Evolutionary conservation across 2,329 filamentous ascomycete genomes (phyloP).

Genomic region (Parascedosporium putredinis): DNA sequence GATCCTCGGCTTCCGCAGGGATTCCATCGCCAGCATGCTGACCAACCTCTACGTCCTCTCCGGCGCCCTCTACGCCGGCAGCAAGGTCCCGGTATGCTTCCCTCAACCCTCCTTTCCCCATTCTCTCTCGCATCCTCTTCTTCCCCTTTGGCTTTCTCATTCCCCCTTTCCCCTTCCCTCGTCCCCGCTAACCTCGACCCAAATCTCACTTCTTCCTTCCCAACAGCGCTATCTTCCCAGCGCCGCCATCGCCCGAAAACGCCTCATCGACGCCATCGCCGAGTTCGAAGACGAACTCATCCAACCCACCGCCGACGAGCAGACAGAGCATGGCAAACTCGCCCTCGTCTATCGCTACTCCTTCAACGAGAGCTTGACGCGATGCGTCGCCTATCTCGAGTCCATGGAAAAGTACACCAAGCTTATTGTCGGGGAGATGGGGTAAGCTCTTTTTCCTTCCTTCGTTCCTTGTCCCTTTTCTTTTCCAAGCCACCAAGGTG

Average conservation of each 20-base stretch:
- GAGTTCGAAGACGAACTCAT: constrained; percentile 31
- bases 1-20: constrained; percentile 40
- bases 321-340: constrained; percentile 33
- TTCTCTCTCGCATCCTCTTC: too few species aligned
- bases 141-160: too few species aligned
- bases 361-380: constrained; percentile 42
- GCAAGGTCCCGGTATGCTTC: constrained; percentile 33
- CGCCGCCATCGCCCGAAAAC: constrained; percentile 41
- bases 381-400: constrained; percentile 43
- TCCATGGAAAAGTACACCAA: constrained; percentile 46
- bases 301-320: constrained; percentile 16
- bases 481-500: too few species aligned
- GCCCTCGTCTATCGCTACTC: constrained; percentile 46
- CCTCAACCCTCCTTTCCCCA: neutral
- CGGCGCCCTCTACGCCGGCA: constrained; percentile 39
- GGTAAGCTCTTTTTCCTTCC: constrained; percentile 18
- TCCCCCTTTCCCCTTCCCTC: too few species aligned
- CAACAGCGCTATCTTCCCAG: constrained; percentile 42
- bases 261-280: constrained; percentile 38
- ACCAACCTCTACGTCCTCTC: constrained; percentile 49
- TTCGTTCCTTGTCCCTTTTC: neutral
- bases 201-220: constrained; percentile 1
- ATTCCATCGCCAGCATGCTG: constrained; percentile 46
- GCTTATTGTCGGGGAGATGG: constrained; percentile 45
- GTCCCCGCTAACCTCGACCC: too few species aligned